These are phyloP conservation scores for Tolypocladium guangdongense DNA, from an alignment of 2,329 filamentous ascomycete species.

Conservation along the genomic window DNA sequence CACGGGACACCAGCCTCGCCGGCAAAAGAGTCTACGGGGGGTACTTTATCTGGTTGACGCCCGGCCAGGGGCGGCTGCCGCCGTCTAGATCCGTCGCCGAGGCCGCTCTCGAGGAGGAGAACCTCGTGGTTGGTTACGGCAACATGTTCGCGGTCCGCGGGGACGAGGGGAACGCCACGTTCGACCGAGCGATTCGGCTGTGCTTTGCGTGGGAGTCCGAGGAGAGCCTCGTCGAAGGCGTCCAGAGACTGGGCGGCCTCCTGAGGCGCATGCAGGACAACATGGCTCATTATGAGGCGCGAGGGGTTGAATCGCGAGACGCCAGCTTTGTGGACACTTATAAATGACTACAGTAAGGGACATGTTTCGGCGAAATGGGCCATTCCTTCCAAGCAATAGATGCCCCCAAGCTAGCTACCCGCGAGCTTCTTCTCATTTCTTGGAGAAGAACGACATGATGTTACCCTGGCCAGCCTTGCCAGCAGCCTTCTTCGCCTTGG, in stretches of 20 bases:
- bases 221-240: slow-evolving; percentile 53
- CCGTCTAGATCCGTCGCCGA: slow-evolving; percentile 45
- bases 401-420: neutral
- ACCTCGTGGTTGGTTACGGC: slow-evolving; percentile 57
- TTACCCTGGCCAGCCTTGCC: slow-evolving; percentile 59
- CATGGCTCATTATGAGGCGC: slow-evolving; percentile 13
- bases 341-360: slow-evolving; percentile 10
- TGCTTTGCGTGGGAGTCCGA: slow-evolving; percentile 67
- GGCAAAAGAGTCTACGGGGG: slow-evolving; percentile 53
- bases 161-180: slow-evolving; percentile 40
- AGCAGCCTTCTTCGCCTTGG: slow-evolving; percentile 43
- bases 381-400: neutral
- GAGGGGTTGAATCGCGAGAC: slow-evolving; percentile 5
- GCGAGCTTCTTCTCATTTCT: slow-evolving; percentile 43
- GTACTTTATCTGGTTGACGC: slow-evolving; percentile 73
- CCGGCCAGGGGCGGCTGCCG: slow-evolving; percentile 35
- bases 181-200: slow-evolving; percentile 50
- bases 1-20: slow-evolving; percentile 25
- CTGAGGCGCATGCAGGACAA: slow-evolving; percentile 20
- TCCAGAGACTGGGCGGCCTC: slow-evolving; percentile 48
- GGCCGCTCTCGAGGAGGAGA: slow-evolving; percentile 49
- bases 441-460: slow-evolving; percentile 88
- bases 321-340: slow-evolving; percentile 10
- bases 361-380: neutral
- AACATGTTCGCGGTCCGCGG: slow-evolving; percentile 57